Evolutionary conservation across 2,329 filamentous ascomycete genomes (phyloP), one percentile per base, ranked within the genome.

Genomic region (Nigrospora osmanthi): DNA sequence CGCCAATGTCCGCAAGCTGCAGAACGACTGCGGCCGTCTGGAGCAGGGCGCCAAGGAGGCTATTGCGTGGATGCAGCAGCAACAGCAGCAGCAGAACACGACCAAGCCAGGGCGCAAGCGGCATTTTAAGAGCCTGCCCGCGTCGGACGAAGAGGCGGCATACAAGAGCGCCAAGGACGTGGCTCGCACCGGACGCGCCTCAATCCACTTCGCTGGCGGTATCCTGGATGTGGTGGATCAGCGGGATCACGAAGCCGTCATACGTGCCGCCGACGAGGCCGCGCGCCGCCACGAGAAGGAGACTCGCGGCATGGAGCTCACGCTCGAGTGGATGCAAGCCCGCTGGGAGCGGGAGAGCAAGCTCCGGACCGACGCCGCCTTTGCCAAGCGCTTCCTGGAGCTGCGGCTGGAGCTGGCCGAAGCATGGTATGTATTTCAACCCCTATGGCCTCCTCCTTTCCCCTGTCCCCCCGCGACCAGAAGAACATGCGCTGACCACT

Each of bases 271-370:
- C 32, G 72, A 78, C 54, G 71, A 76, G 41, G 81, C 84, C 38
- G 81, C 89, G 56, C 80, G 79, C 53, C 72, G 78, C 38, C 87
- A 93, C 62, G 71, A 75, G 56, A 83, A 82, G 63, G 87, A 94
- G 67, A 70, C 96, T 43, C 80, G 83, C 53, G 91, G 91, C 15
- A 75, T 97, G 59, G 79, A 81, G 43, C 86, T 93, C 68, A 90
- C 97, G 67, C 91, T 97, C 61, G 80, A 89, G 57, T 97, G 87
- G 81, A 80, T 97, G 62, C 81, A 89, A 56, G 87, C 88, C 2
- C 81, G 85, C 43, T 87, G 86, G 69, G 76, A 80, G 60, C 79
- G 93, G 31, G 91, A 96, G 65, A 81, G 87, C 54, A 80, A 78
- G 42, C 83, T 97, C 66, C 78, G 93, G 36, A 76, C 78, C 50